A percentile compares a stretch with the other conserved stretches of the same genome.
Evolutionary conservation across 306 rosid species (phyloP).

Genomic region (Mimosa bimucronata): DNA sequence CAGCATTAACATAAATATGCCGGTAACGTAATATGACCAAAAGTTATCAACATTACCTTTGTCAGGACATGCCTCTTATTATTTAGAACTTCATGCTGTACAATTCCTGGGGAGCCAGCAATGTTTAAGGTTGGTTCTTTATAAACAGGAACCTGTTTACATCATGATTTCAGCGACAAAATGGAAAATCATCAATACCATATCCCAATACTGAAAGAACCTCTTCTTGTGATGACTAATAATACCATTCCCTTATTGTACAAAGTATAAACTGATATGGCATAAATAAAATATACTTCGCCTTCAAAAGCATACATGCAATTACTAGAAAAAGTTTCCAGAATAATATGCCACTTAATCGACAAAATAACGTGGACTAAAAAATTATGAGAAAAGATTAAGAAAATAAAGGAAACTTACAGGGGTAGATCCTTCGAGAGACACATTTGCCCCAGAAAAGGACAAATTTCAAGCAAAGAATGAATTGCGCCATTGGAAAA

Average conservation of each 20-base stretch:
- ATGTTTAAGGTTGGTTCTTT: constrained; percentile 79
- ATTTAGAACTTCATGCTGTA: constrained; percentile 91
- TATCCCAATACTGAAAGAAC: constrained; percentile 31
- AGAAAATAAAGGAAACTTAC: constrained; percentile 56
- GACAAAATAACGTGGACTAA: no score
- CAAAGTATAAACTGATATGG: no score
- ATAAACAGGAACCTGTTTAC: constrained; percentile 77
- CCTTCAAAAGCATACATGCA: no score
- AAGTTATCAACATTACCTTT: no score
- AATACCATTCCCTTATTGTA: background rate
- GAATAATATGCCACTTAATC: no score
- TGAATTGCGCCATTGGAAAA: constrained; percentile 81
- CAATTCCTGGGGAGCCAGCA: constrained; percentile 84
- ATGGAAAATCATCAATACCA: constrained; percentile 34
- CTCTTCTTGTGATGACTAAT: constrained; percentile 31
- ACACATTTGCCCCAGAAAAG: constrained; percentile 93
- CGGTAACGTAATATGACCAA: no score
- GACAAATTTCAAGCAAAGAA: constrained; percentile 96
- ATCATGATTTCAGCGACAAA: constrained; percentile 36
- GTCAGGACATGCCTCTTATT: constrained; percentile 95
- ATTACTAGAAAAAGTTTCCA: no score
- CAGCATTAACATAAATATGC: no score
- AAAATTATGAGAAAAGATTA: constrained; percentile 10
- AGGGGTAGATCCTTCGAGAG: constrained; percentile 90
- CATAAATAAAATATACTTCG: no score